Evolutionary conservation across 352 stramenopile species (phyloP).

Genomic region (Phytophthora hybrid): DNA sequence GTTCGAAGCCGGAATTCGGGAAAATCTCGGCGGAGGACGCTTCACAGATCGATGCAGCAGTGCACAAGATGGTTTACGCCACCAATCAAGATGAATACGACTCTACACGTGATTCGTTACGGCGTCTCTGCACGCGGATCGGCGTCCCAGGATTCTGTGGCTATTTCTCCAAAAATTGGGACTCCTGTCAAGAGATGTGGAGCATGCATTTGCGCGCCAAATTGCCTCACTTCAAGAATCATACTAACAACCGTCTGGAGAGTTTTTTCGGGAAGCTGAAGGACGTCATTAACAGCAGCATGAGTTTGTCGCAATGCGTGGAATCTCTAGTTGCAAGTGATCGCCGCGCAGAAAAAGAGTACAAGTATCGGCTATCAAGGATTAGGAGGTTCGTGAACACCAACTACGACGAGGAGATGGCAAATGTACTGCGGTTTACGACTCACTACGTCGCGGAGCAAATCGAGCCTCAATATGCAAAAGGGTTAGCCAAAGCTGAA

Average conservation of each 20-base stretch:
- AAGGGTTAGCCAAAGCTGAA: no score
- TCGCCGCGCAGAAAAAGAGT: not conserved
- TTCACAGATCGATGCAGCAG: not conserved
- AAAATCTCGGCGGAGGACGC: not conserved
- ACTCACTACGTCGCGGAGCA: not conserved
- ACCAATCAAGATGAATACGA: not conserved
- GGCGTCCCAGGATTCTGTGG: constrained; percentile 14
- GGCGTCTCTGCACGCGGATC: not conserved
- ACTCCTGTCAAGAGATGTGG: constrained; percentile 30
- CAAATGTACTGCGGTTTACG: not conserved
- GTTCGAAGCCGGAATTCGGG: not conserved
- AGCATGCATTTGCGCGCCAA: constrained; percentile 15
- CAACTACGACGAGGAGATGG: not conserved
- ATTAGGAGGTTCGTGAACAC: not conserved
- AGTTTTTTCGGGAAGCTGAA: constrained; percentile 23
- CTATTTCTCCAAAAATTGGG: constrained; percentile 41
- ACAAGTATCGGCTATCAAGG: not conserved
- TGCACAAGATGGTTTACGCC: constrained; percentile 5
- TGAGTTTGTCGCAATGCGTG: not conserved
- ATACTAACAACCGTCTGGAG: constrained; percentile 46
- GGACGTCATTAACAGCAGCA: not conserved
- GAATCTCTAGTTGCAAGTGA: not conserved
- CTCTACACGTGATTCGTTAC: not conserved
- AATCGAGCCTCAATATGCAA: not conserved
- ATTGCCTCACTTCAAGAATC: constrained; percentile 36